These are phyloP conservation scores for Lasiosphaeris hirsuta DNA, from an alignment of 495 filamentous ascomycete species.

Conservation along the genomic window DNA sequence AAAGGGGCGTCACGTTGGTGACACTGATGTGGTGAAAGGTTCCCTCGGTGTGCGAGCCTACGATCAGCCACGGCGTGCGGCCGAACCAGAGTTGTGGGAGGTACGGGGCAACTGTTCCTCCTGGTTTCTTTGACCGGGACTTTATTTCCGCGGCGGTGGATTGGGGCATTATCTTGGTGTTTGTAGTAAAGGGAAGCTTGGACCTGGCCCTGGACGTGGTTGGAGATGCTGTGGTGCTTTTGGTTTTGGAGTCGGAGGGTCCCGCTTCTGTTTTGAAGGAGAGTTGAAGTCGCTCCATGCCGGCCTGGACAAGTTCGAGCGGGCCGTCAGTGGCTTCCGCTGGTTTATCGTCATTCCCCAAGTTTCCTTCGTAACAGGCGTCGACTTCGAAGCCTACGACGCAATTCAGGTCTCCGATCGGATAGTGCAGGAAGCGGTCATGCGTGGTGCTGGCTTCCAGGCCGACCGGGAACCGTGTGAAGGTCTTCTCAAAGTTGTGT, in stretches of 20 bases:
- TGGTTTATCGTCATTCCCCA: no score
- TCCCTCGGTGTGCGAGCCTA: conserved; percentile 1
- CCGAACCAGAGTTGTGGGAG: conserved; percentile 8
- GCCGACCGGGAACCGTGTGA: not conserved
- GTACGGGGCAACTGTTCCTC: not conserved
- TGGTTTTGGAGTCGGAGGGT: not conserved
- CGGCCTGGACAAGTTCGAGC: not conserved
- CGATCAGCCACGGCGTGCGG: conserved; percentile 3
- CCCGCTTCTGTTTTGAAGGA: not conserved
- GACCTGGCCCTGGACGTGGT: no score
- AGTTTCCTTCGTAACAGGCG: not conserved
- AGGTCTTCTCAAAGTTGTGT: conserved; percentile 2
- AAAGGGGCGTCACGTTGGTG: not conserved
- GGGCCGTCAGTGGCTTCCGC: no score
- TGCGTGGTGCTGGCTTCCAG: not conserved
- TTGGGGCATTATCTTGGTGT: not conserved
- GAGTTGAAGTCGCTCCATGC: not conserved
- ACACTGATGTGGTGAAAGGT: not conserved
- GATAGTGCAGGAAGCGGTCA: not conserved
- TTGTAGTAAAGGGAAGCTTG: no score
- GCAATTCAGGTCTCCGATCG: not conserved
- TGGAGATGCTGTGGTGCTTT: no score
- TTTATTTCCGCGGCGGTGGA: not conserved
- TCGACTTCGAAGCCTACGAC: conserved; percentile 3
- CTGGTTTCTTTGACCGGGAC: not conserved